phyloP scores from a whole-genome alignment of 768 basidiomycete species.

The Baorangia bicolor region DNA sequence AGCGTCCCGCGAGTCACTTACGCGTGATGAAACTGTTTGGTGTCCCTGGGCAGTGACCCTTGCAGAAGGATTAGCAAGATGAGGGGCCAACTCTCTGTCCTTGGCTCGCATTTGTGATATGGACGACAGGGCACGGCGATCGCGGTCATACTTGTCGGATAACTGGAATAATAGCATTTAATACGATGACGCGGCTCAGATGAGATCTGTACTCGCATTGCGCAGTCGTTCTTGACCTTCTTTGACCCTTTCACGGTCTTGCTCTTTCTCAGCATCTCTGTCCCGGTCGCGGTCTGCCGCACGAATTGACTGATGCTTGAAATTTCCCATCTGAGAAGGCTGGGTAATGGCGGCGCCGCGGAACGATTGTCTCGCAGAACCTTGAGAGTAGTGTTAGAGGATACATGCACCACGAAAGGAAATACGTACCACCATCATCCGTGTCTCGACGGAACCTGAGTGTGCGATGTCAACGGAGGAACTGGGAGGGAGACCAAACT shows the following conservation, averaged over 20 bases:
- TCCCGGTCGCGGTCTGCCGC: constrained; percentile 58
- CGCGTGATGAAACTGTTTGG: constrained; percentile 43
- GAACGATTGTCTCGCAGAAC: constrained; percentile 63
- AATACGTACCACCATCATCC: constrained; percentile 65
- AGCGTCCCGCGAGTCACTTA: constrained; percentile 58
- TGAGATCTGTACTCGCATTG: constrained; percentile 44
- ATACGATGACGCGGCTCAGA: not conserved
- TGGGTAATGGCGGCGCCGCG: constrained; percentile 64
- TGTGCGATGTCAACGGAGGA: constrained; percentile 8
- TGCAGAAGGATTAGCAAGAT: constrained; percentile 46
- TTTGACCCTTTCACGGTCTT: constrained; percentile 63
- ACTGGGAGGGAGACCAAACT: not conserved
- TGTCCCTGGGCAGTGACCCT: constrained; percentile 39
- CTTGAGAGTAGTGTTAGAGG: constrained; percentile 36
- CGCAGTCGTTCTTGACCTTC: constrained; percentile 79
- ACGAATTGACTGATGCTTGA: constrained; percentile 83
- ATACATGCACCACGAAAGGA: constrained; percentile 1
- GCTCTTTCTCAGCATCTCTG: constrained; percentile 45
- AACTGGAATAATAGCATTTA: constrained; percentile 45
- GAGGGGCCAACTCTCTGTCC: constrained; percentile 66
- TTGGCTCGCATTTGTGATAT: constrained; percentile 52
- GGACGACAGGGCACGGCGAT: constrained; percentile 60
- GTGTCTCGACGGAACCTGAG: constrained; percentile 71
- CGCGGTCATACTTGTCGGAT: constrained; percentile 86
- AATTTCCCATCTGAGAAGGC: constrained; percentile 91